Conservation (phyloP, 345 rosid genomes). For the Populus ilicifolia region DNA sequence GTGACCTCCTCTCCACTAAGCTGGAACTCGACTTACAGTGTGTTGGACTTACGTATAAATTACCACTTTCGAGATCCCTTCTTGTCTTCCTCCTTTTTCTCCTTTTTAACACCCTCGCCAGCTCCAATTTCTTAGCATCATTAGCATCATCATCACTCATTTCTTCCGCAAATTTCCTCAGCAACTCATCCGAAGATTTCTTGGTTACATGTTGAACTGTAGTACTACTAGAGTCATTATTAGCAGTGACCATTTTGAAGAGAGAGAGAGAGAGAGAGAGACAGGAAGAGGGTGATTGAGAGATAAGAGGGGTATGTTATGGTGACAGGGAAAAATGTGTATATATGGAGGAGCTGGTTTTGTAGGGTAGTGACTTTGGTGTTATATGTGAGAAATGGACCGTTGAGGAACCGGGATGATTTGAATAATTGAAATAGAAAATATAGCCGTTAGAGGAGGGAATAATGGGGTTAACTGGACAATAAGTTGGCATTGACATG, state of each 20-base stretch:
- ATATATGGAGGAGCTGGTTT: not conserved
- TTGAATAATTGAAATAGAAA: conserved; percentile 22
- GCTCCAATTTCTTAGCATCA: conserved; percentile 6
- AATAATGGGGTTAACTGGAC: conserved; percentile 4
- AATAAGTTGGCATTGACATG: conserved; percentile 12
- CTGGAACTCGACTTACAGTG: not conserved
- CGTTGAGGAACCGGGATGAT: conserved; percentile 45
- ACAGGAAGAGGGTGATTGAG: conserved; percentile 7
- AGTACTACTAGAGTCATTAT: not conserved
- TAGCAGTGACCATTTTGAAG: not conserved
- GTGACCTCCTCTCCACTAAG: conserved; percentile 58
- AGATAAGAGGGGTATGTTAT: not conserved
- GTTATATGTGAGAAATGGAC: conserved; percentile 41
- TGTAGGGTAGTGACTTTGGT: conserved; percentile 16
- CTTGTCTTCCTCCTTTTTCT: conserved; percentile 5
- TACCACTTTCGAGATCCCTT: conserved; percentile 2
- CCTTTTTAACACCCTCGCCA: conserved; percentile 35
- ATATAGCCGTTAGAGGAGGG: conserved; percentile 47
- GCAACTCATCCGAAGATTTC: conserved; percentile 78
- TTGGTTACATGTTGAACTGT: conserved; percentile 60
- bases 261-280: not conserved
- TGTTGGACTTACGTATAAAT: conserved; percentile 20
- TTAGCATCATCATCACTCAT: conserved; percentile 10
- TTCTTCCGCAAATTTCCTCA: conserved; percentile 75
- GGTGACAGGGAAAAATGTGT: not conserved